phyloP scores from a whole-genome alignment of 2,329 filamentous ascomycete genomes.

The Orbilia brochopaga region DNA sequence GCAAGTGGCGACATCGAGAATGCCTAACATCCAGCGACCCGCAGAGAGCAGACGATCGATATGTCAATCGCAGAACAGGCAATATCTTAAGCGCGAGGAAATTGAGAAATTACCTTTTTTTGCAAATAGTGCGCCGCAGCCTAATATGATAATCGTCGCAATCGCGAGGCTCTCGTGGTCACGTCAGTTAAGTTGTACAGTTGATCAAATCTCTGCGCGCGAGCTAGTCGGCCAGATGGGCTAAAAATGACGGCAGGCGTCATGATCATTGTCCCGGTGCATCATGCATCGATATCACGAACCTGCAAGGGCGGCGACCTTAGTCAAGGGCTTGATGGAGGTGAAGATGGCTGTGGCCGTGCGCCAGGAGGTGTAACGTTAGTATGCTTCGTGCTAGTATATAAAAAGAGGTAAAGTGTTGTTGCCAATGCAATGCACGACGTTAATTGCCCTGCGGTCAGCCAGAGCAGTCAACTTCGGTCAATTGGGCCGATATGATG shows the following conservation, averaged over 20 bases:
- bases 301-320: slow-evolving; percentile 53
- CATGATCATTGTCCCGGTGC: slow-evolving; percentile 28
- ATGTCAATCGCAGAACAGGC: slow-evolving; percentile 33
- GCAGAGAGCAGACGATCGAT: slow-evolving; percentile 13
- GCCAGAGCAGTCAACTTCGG: too few relatives aligned
- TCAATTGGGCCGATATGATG: background rate
- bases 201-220: slow-evolving; percentile 1
- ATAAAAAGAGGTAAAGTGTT: too few relatives aligned
- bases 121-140: slow-evolving; percentile 53
- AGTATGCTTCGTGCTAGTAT: too few relatives aligned
- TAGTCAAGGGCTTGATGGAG: slow-evolving; percentile 54
- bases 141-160: slow-evolving; percentile 22
- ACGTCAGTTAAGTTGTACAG: too few relatives aligned
- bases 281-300: slow-evolving; percentile 1
- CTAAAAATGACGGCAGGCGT: slow-evolving; percentile 11
- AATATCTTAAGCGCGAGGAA: slow-evolving; percentile 26
- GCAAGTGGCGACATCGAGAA: slow-evolving; percentile 53
- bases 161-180: slow-evolving; percentile 15
- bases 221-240: background rate
- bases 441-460: too few relatives aligned
- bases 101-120: slow-evolving; percentile 52
- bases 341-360: slow-evolving; percentile 52
- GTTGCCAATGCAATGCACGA: too few relatives aligned
- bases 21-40: slow-evolving; percentile 43
- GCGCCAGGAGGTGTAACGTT: too few relatives aligned